Evolutionary conservation across 805 yeast genomes (phyloP), one percentile per base, ranked within the genome.

Genomic region (Yarrowia sp.): DNA sequence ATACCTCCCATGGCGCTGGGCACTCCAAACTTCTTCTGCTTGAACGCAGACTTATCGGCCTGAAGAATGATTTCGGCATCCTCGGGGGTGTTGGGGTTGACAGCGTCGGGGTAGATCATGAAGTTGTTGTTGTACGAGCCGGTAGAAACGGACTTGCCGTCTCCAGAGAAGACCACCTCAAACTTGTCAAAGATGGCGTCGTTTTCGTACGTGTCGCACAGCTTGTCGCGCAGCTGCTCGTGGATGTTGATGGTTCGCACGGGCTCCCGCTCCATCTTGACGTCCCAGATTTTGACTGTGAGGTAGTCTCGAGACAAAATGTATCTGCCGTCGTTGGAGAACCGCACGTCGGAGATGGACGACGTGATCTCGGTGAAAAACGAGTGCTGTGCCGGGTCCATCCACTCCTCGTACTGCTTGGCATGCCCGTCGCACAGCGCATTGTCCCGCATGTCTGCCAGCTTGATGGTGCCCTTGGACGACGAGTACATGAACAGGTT

Each of bases 151-250:
- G 92, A 86, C 74, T 86, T 85, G 72, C 90, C 89, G 78, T 96
- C 98, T 42, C 98, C 99, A 70, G 92, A 84, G 74, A 95, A 92
- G 71, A 87, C 95, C 68, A 92, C 97, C 81, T 95, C 99, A 77
- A 95, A 95, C 81, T 95, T 96, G 80, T 95, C 99, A 78, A 95
- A 95, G 66, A 95, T 95, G 51, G 98, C 96, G 79, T 95, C 99
- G 75, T 92, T 92, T 76, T 95, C 99, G 80, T 96, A 95, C 50
- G 98, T 92, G 76, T 96, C 98, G 79, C 98, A 93, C 73, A 95
- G 80, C 73, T 93, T 83, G 73, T 92, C 97, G 71, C 97, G 86
- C 73, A 95, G 84, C 75, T 90, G 96, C 75, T 95, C 98, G 77
- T 95, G 99, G 68, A 96, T 92, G 74, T 91, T 91, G 67, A 95